Evolutionary conservation across 2,329 filamentous ascomycete species (phyloP).

Genomic region (Claviceps capensis): DNA sequence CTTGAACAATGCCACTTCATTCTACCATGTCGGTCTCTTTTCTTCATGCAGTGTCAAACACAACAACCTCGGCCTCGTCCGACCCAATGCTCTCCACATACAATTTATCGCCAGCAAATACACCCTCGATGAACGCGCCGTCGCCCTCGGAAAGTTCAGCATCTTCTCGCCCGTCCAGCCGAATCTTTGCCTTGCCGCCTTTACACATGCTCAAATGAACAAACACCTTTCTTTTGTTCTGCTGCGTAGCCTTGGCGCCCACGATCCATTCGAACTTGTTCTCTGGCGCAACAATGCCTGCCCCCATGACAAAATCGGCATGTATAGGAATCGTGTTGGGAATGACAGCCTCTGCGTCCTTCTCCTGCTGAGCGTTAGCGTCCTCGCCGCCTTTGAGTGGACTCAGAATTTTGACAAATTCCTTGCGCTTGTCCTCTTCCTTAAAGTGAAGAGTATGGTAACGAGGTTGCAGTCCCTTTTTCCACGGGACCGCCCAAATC

Average conservation of each 20-base stretch:
- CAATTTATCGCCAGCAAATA: slow-evolving; percentile 51
- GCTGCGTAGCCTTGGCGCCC: slow-evolving; percentile 41
- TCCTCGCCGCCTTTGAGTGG: slow-evolving; percentile 53
- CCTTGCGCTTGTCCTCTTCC: slow-evolving; percentile 58
- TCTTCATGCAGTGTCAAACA: slow-evolving; percentile 44
- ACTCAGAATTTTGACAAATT: slow-evolving; percentile 63
- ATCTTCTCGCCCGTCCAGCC: slow-evolving; percentile 51
- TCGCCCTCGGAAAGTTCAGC: slow-evolving; percentile 60
- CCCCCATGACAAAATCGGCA: slow-evolving; percentile 72
- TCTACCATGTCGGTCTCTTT: neutral
- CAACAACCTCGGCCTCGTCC: slow-evolving; percentile 54
- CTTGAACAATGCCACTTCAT: neutral
- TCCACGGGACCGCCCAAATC: slow-evolving; percentile 78
- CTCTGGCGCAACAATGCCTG: slow-evolving; percentile 55
- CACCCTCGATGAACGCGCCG: slow-evolving; percentile 58
- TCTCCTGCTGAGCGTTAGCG: slow-evolving; percentile 49
- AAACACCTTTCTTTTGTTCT: slow-evolving; percentile 57
- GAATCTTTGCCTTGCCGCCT: slow-evolving; percentile 58
- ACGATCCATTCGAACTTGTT: slow-evolving; percentile 58
- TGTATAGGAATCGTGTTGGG: slow-evolving; percentile 67
- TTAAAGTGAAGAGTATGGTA: slow-evolving; percentile 65
- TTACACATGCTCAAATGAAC: slow-evolving; percentile 73
- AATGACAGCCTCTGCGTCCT: slow-evolving; percentile 45
- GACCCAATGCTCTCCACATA: slow-evolving; percentile 54
- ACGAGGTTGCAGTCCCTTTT: slow-evolving; percentile 52